Percentiles rank a stretch among this genome's conserved stretches.
phyloP scores from a whole-genome alignment of 2,329 filamentous ascomycete species.

The Fusarium kyushuense region DNA sequence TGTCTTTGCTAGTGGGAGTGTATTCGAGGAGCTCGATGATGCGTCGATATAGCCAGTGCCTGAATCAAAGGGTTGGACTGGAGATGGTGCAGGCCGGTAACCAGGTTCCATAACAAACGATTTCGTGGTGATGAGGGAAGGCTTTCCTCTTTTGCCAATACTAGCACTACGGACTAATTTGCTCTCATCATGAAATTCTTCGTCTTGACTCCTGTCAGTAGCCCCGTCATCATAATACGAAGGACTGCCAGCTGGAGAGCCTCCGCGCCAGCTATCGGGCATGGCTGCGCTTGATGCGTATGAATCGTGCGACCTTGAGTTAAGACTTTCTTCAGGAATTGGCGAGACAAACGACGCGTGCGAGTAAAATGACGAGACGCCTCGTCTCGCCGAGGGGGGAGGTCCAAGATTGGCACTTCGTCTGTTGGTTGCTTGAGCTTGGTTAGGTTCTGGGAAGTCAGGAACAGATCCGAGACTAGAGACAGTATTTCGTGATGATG shows the following conservation, averaged over 20 bases:
- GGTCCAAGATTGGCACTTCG: conserved; percentile 66
- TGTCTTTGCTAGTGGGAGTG: conserved; percentile 50
- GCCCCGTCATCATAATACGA: conserved; percentile 64
- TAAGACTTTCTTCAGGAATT: conserved; percentile 77
- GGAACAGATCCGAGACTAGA: conserved; percentile 69
- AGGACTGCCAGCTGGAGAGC: conserved; percentile 59
- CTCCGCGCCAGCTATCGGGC: conserved; percentile 73
- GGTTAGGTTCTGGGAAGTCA: conserved; percentile 65
- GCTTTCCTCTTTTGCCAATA: conserved; percentile 70
- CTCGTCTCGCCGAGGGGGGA: conserved; percentile 70
- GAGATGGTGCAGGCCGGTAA: conserved; percentile 52
- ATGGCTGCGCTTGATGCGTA: conserved; percentile 80
- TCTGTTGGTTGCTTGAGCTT: conserved; percentile 51
- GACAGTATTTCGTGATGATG: conserved; percentile 63
- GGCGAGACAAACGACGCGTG: conserved; percentile 76
- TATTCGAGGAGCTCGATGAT: conserved; percentile 61
- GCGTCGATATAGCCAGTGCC: conserved; percentile 62
- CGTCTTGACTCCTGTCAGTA: conserved; percentile 58
- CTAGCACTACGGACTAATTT: conserved; percentile 71
- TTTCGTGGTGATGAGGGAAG: conserved; percentile 63
- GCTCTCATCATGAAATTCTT: conserved; percentile 66
- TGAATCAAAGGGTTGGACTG: conserved; percentile 57
- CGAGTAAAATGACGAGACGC: conserved; percentile 74
- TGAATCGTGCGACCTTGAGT: conserved; percentile 69
- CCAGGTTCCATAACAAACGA: conserved; percentile 22